Base-by-base conservation (phyloP, 495 filamentous ascomycete species). In the Lepidopterella palustris region DNA sequence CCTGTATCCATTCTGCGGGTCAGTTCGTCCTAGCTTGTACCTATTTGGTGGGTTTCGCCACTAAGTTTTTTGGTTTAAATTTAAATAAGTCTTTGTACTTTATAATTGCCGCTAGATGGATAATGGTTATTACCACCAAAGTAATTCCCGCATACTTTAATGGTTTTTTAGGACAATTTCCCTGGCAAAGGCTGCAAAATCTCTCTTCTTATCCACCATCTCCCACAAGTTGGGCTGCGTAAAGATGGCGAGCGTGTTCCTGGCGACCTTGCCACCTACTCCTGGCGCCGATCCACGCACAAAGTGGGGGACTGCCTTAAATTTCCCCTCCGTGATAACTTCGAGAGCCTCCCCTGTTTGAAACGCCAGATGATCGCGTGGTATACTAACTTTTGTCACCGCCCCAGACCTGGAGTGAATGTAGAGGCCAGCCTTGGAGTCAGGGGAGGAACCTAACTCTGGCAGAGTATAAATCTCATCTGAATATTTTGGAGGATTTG, bases 201-300 rank as follows among this genome's bases (percentile, higher is more conserved):
- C 84, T 61, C 79, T 76, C 68, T 85, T 79, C 52, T 77, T 75
- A 71, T 90, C 88, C 15, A 98, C 89, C 76, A 86, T 82, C 65
- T 96, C 93, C 53, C 82, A 86, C 48, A 98, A 71, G 77, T 96
- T 95, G 40, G 93, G 93, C 78, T 98, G 93, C 48, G 93, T 98
- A 71, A 98, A 98, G 27, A 98, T 90, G 4, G 93, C 93, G 57
- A 98, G 75, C 51, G 93, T 98, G 77, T 97, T 97, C 61, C 93
- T 78, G 45, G 92, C 91, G 59, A 95, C 80, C 45, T 76, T 73
- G 18, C 63, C 71, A 51, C 74, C 66, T 39, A 69, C 57, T 23
- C 72, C 72, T 0, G 75, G 71, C 32, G 78, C 71, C 56, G 84
- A 77, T 1, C 91, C 93, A 62, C 86, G 83, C 20, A 98, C 93